Evolutionary conservation across 2,329 filamentous ascomycete species (phyloP), one percentile per base, ranked within the genome.

Genomic region (Aspergillus clavatus): DNA sequence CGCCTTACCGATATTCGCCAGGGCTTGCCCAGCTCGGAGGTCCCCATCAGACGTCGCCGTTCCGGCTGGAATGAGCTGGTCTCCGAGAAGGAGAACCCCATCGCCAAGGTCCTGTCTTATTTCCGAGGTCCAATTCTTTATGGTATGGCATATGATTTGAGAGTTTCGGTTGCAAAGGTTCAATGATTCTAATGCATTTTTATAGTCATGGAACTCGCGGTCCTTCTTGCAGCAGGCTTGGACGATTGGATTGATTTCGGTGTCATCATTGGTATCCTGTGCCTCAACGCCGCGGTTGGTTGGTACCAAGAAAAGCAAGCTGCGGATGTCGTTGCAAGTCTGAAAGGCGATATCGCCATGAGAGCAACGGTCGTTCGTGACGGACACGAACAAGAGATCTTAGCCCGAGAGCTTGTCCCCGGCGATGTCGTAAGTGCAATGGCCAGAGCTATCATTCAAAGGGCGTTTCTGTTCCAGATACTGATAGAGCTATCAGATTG

Each of bases 271-370:
- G 85, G 80, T 71, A 89, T 89, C 63, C 71, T 89, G 43, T 67
- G 83, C 62, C 78, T 89, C 51, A 89, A 89, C 69, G 85, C 85
- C 47, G 71, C 82, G 52, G 85, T 88, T 61, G 85, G 85, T 70
- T 88, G 84, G 81, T 88, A 88, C 65, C 85, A 88, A 65, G 85
- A 89, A 69, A 89, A 88, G 71, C 84, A 87, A 68, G 85, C 85
- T 54, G 84, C 84, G 48, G 85, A 89, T 70, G 83, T 87, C 53
- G 84, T 87, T 58, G 84, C 84, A 21, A 82, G 77, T 56, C 74
- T 89, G 45, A 88, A 87, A 71, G 85, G 85, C 67, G 85, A 89
- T 59, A 89, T 89, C 61, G 85, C 85, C 56, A 82, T 88, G 80
- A 83, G 81, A 66, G 80, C 83, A 6, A 76, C 72, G 45, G 82